Percentiles rank a stretch among this genome's conserved stretches.
These are phyloP conservation scores for Emericellopsis atlantica DNA, from an alignment of 2,329 filamentous ascomycete genomes.

Conservation along the genomic window DNA sequence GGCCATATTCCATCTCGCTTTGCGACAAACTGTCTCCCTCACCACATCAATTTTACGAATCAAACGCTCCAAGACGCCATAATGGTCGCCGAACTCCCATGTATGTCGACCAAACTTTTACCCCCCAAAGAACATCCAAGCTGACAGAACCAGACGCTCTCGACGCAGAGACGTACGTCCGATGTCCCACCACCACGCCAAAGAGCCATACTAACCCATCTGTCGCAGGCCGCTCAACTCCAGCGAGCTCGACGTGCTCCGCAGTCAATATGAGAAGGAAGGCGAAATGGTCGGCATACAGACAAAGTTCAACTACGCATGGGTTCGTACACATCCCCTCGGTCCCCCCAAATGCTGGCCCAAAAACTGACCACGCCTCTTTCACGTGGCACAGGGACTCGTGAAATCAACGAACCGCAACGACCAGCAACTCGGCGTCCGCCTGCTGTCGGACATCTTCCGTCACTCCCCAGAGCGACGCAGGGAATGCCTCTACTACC, in stretches of 20 bases:
- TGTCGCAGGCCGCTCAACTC: constrained; percentile 65
- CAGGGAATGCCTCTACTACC: constrained; percentile 96
- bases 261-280: constrained; percentile 93
- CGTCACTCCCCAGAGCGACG: constrained; percentile 83
- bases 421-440: constrained; percentile 91
- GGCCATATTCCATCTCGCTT: background rate
- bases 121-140: background rate
- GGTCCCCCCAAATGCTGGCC: background rate
- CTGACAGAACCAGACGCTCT: constrained; percentile 60
- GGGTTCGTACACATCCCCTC: constrained; percentile 45
- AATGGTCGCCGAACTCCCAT: constrained; percentile 36
- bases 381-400: constrained; percentile 50
- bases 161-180: constrained; percentile 75
- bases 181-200: background rate
- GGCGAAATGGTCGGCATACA: constrained; percentile 93
- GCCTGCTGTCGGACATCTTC: constrained; percentile 92
- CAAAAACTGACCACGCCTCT: background rate
- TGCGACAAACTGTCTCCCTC: background rate
- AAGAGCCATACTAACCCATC: background rate
- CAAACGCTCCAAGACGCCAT: constrained; percentile 7
- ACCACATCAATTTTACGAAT: background rate
- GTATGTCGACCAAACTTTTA: constrained; percentile 19
- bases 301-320: constrained; percentile 99
- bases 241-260: constrained; percentile 83
- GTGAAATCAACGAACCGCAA: constrained; percentile 79